Evolutionary conservation across 2,329 filamentous ascomycete species (phyloP).

Genomic region (Fusarium floridanum): DNA sequence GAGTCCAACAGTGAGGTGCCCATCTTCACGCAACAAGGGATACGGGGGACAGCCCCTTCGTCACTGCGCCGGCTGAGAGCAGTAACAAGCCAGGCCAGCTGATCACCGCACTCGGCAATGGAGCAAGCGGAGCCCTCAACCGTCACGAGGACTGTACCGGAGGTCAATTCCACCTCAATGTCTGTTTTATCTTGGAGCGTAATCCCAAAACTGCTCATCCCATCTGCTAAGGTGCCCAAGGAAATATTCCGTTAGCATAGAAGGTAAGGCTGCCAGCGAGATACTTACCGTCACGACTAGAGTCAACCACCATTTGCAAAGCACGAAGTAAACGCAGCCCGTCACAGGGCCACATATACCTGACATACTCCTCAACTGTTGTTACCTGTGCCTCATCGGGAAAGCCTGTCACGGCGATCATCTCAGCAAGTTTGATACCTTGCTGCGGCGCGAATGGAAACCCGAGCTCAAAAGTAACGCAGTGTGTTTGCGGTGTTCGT

Average conservation of each 20-base stretch:
- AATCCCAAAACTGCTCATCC: too few relatives aligned
- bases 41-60: too few relatives aligned
- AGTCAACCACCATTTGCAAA: neutral
- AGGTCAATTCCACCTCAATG: neutral
- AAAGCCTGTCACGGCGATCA: too few relatives aligned
- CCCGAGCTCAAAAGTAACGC: neutral
- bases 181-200: neutral
- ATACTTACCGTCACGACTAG: neutral
- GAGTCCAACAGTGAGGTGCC: too few relatives aligned
- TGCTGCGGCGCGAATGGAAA: neutral
- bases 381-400: neutral
- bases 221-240: too few relatives aligned
- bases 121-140: neutral
- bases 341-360: neutral
- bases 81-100: neutral
- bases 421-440: too few relatives aligned
- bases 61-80: neutral
- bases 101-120: neutral
- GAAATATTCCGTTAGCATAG: too few relatives aligned
- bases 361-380: neutral
- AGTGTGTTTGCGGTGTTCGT: neutral
- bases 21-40: too few relatives aligned
- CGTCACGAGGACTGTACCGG: neutral
- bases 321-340: neutral
- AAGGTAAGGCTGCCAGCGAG: neutral